Evolutionary conservation across 768 basidiomycete species (phyloP), one percentile per base, ranked within the genome.

Genomic region (Lentinula boryana): DNA sequence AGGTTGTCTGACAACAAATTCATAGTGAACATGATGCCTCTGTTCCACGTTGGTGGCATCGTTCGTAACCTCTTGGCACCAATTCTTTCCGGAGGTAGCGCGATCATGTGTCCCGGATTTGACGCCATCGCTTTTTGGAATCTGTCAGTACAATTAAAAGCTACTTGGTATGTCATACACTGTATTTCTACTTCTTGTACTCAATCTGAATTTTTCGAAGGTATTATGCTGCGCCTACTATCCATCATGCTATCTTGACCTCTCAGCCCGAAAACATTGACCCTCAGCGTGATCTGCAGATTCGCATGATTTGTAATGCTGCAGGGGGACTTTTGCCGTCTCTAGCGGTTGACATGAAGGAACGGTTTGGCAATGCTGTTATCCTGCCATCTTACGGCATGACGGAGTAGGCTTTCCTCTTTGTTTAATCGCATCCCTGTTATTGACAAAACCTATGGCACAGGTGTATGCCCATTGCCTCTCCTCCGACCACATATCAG

Each of bases 381-480:
- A 75, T 86, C n/a, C 71, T 84, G 8, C 84, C 84, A 23, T 84
- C 83, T 1, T 85, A 84, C 67, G 84, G 83, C 21, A 84, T 84
- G 81, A 81, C 81, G 18, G 80, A 82, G 75, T 76, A 58, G 48
- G 73, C 4, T 31, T 4, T 9, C 35, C 13, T 41, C 27, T 13
- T 32, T 53, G 46, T 32, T 32, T 10, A 15, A 8, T 46, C 18
- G 13, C 36, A 23, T 50, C 16, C 32, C 48, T 41, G 27, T 36
- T 57, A 21, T 51, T 60, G n/a, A 51, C 51, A 9, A 57, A 60
- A n/a, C 52, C 56, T 53, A 61, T 50, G 58, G 15, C 50, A 18
- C 61, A 78, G 77, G 70, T 80, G 77, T 62, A 81, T 81, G 80
- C 80, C 80, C 15, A 81, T 81, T 60, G 77, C 80, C 2, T 72